These are phyloP conservation scores for Aspergillus ustus DNA, from an alignment of 2,329 filamentous ascomycete species.

Conservation along the genomic window DNA sequence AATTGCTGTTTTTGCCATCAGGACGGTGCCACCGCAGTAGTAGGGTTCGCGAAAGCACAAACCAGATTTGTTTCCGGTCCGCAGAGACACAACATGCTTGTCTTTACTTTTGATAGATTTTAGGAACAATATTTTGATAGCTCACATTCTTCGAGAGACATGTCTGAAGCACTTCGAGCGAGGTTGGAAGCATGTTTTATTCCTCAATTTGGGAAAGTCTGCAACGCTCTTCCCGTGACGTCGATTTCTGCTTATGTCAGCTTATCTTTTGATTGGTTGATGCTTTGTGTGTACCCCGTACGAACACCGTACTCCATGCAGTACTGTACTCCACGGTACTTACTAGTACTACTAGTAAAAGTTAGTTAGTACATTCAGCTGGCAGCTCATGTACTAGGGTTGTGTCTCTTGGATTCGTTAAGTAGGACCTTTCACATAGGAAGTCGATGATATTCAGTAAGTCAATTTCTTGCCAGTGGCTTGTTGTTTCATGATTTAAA, in stretches of 20 bases:
- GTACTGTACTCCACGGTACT: too few relatives aligned
- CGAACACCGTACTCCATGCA: too few relatives aligned
- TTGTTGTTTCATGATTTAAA: too few relatives aligned
- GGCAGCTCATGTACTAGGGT: too few relatives aligned
- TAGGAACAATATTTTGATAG: background rate
- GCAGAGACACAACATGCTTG: slow-evolving; percentile 3
- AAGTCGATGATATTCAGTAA: too few relatives aligned
- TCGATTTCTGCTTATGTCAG: slow-evolving; percentile 14
- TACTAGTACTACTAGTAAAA: too few relatives aligned
- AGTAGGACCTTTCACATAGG: too few relatives aligned
- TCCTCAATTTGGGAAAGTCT: slow-evolving; percentile 2
- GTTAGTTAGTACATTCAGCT: too few relatives aligned
- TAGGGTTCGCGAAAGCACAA: slow-evolving; percentile 3
- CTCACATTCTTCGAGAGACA: background rate
- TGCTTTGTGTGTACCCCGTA: too few relatives aligned
- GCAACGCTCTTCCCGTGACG: slow-evolving; percentile 13
- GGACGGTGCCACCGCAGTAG: background rate
- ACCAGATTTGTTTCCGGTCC: slow-evolving; percentile 3
- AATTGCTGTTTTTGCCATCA: background rate
- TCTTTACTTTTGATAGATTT: background rate
- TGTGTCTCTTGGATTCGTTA: too few relatives aligned
- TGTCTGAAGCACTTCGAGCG: background rate
- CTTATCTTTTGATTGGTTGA: background rate
- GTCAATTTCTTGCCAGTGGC: too few relatives aligned
- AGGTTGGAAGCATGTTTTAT: background rate